Evolutionary conservation across 1,284 basidiomycete genomes (phyloP).

Genomic region (Hypsizygus ulmarius): DNA sequence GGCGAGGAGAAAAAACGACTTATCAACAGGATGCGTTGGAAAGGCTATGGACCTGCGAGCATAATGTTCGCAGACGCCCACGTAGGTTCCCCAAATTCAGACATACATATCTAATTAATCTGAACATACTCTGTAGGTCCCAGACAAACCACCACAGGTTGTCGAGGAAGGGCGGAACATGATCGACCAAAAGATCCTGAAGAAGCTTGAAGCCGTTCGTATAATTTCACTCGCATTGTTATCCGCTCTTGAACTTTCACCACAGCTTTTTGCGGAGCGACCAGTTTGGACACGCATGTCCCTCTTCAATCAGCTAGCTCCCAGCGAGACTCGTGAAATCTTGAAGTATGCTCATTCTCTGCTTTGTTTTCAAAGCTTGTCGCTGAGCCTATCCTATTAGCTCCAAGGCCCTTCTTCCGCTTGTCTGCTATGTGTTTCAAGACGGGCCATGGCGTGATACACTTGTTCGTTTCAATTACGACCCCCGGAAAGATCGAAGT

Average conservation of each 20-base stretch:
- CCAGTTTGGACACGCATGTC: conserved; percentile 89
- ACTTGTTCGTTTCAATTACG: conserved; percentile 84
- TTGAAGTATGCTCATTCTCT: conserved; percentile 53
- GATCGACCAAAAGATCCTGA: conserved; percentile 59
- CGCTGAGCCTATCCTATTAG: conserved; percentile 34
- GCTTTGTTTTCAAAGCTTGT: not conserved
- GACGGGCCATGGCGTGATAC: conserved; percentile 95
- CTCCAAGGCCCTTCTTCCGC: conserved; percentile 67
- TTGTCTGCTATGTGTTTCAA: conserved; percentile 83
- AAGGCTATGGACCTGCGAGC: conserved; percentile 69
- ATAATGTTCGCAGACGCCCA: conserved; percentile 64
- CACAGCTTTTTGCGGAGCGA: conserved; percentile 64
- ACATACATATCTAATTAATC: not conserved
- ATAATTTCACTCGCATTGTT: not conserved
- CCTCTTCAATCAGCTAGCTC: conserved; percentile 80
- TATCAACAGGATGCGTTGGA: conserved; percentile 79
- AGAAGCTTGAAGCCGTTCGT: conserved; percentile 57
- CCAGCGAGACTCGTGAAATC: conserved; percentile 65
- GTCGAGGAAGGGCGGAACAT: conserved; percentile 55
- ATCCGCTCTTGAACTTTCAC: conserved; percentile 8
- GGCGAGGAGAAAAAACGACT: conserved; percentile 79
- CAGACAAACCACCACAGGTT: conserved; percentile 57
- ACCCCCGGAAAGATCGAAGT: conserved; percentile 72
- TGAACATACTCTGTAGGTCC: conserved; percentile 44
- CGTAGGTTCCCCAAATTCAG: conserved; percentile 33